Base-by-base conservation (phyloP, 148 eudicot species). In the Rhododendron mucronatum region DNA sequence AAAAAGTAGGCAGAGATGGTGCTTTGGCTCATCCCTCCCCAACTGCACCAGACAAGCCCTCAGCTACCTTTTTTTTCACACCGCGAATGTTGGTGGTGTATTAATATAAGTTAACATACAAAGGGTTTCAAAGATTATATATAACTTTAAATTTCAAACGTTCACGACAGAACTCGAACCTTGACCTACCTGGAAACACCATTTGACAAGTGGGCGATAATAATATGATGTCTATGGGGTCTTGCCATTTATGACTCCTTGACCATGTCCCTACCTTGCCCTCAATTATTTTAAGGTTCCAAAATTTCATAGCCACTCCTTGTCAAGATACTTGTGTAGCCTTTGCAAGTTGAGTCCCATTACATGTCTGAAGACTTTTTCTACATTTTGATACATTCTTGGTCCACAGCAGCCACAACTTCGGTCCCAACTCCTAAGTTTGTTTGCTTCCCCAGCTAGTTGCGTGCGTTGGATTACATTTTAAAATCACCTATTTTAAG, bases 141-240 rank as follows among this genome's bases (percentile, higher is more conserved):
- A 41, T 0, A 41, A 0, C 1, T 5, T 0, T 41, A 5, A 41
- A 41, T 41, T 0, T 6, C 0, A 41, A 41, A 41, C 45, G 45
- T 0, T 0, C 45, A 41, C 45, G 7, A 41, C 45, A 0, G 1
- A 0, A 41, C 1, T 41, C 1, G 0, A 41, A 41, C 0, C 1
- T 1, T 41, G 0, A 6, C 1, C 45, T 7, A 41, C 45, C 6
- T n/a, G 13, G 73, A 10, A 26, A n/a, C 30, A 26, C 14, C 73
- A n/a, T 2, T 65, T 9, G 30, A 65, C 73, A 65, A 26, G 73
- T 65, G 73, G 73, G 73, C 14, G 30, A 26, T 10, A n/a, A n/a
- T 9, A n/a, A 61, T 61, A 61, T 61, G 9, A 0, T 7, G 69
- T 23, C 69, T 55, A 16, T 51, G 55, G 23, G 55, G 23, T 5